Conservation (phyloP, 768 basidiomycete genomes). For the Tulasnella sp. region DNA sequence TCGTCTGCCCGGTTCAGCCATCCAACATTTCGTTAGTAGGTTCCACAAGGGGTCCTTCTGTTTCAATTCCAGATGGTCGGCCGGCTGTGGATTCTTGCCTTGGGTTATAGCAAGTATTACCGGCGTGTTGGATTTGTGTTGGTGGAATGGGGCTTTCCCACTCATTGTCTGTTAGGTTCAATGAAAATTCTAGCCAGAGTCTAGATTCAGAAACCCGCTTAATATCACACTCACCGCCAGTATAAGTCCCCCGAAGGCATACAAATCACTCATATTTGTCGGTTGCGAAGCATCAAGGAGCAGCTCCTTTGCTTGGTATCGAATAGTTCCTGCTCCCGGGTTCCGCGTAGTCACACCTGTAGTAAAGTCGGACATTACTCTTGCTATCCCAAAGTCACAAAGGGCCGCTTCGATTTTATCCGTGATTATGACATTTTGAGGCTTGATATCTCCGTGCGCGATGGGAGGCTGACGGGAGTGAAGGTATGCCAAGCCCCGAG, state of each 20-base stretch:
- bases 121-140: background rate
- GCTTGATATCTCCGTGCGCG: constrained; percentile 13
- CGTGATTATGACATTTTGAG: constrained; percentile 1
- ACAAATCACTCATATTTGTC: background rate
- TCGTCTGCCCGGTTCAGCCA: background rate
- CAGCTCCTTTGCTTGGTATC: background rate
- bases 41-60: background rate
- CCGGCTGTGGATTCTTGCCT: background rate
- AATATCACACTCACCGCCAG: background rate
- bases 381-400: background rate
- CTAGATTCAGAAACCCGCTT: background rate
- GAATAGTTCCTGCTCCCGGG: background rate
- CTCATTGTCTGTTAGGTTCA: background rate
- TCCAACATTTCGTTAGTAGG: background rate
- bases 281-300: background rate
- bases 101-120: background rate
- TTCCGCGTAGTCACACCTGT: background rate
- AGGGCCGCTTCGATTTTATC: background rate
- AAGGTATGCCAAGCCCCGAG: constrained; percentile 12
- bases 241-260: background rate
- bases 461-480: background rate
- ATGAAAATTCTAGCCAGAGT: background rate
- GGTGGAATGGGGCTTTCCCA: background rate
- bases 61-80: background rate
- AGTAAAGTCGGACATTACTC: background rate